phyloP scores from a whole-genome alignment of 192 early-diverging fungal species.

The Chytriomyces sp. region DNA sequence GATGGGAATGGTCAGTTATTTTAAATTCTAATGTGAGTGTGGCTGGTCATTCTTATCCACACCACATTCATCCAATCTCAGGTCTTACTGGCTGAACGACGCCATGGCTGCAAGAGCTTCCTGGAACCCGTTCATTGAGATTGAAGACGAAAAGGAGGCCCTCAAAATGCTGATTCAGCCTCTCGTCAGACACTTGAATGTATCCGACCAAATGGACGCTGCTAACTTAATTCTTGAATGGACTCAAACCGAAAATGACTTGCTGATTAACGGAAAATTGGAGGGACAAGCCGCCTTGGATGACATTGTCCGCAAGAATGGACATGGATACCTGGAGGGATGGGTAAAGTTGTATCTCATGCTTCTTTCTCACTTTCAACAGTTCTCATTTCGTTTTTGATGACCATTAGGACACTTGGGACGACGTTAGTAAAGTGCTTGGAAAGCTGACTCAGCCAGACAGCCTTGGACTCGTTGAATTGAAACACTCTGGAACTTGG shows the following conservation, averaged over 20 bases:
- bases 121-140: constrained; percentile 25
- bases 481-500: constrained; percentile 28
- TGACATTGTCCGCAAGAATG: constrained; percentile 24
- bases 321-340: constrained; percentile 34
- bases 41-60: no score
- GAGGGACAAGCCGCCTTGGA: constrained; percentile 2
- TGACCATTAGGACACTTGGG: constrained; percentile 23
- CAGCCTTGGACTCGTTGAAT: constrained; percentile 31
- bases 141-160: constrained; percentile 6
- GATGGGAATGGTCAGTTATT: constrained; percentile 30
- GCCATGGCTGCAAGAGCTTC: constrained; percentile 28
- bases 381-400: not conserved
- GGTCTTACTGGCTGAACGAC: constrained; percentile 35
- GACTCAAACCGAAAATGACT: constrained; percentile 11
- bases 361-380: not conserved
- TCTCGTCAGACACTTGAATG: not conserved
- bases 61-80: no score
- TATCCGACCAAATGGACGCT: constrained; percentile 4
- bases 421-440: constrained; percentile 30
- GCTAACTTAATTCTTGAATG: constrained; percentile 14
- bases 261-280: constrained; percentile 26
- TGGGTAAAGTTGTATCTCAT: constrained; percentile 4
- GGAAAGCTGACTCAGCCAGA: constrained; percentile 37
- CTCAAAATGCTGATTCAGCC: not conserved
- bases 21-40: no score